Evolutionary conservation across 2,329 filamentous ascomycete species (phyloP), one percentile per base, ranked within the genome.

Genomic region (Apiospora kogelbergensis): DNA sequence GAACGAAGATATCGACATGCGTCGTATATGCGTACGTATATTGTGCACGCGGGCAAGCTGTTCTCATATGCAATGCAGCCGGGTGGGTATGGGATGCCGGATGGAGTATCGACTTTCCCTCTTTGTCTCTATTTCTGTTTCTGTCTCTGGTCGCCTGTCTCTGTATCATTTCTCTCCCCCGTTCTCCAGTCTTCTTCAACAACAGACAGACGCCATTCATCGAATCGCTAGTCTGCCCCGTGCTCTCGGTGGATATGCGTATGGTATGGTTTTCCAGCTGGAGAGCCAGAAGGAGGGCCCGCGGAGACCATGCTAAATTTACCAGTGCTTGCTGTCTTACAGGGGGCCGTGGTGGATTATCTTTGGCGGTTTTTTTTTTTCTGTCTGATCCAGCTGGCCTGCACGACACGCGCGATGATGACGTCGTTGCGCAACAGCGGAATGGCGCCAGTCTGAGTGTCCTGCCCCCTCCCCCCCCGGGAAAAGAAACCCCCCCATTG

Each of bases 371-470:
- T 57, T 60, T 33, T 33, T 33, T 33, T 33, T 33, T 7, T 33
- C 33, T 33, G 33, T n/a, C 15, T 33, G 26, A 10, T 20, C 48
- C 48, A 57, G 48, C n/a, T n/a, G n/a, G n/a, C n/a, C 26, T 60
- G 53, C 53, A 60, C 53, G 53, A 60, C 53, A 37, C 53, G 53
- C 53, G 30, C 53, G 26, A 60, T 60, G 53, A 60, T 60, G 53
- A 60, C 53, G 53, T 60, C 53, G 53, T 60, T 9, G 26, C 30
- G 30, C 53, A 60, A 60, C 53, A 60, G 37, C 30, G 24, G 53
- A 60, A 60, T 60, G 53, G 53, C 30, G 30, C 53, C 53, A 60
- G 53, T 22, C 48, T 33, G 26, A 57, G 48, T 57, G 26, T 33
- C 17, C 7, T 3, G 13, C 53, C 30, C 53, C 11, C 48, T 33